Percentiles rank a stretch among this genome's conserved stretches.
Evolutionary conservation across 2,329 filamentous ascomycete species (phyloP).

Genomic region (Monosporascus sp.): DNA sequence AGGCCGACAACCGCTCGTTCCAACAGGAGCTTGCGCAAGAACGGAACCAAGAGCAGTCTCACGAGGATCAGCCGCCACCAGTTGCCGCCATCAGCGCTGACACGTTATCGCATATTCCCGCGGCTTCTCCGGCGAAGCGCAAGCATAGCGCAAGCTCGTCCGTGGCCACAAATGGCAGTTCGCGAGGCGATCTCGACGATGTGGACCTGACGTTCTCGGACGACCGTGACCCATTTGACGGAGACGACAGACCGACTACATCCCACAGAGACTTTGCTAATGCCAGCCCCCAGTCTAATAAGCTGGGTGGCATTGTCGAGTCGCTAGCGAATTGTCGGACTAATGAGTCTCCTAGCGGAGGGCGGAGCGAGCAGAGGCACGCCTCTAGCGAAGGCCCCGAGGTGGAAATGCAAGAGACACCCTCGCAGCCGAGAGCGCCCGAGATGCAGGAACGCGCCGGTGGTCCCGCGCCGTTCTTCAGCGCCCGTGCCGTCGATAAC

Average conservation of each 20-base stretch:
- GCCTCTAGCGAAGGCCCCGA: constrained; percentile 16
- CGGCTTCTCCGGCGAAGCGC: constrained; percentile 11
- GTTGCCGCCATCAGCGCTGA: constrained; percentile 9
- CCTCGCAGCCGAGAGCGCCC: constrained; percentile 25
- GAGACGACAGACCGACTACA: not conserved
- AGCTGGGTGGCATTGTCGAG: constrained; percentile 13
- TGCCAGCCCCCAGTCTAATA: constrained; percentile 7
- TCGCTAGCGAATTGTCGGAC: constrained; percentile 15
- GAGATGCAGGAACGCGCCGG: constrained; percentile 41
- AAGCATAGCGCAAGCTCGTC: constrained; percentile 25
- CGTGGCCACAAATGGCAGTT: constrained; percentile 24
- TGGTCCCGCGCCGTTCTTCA: constrained; percentile 20
- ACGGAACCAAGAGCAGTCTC: constrained; percentile 13
- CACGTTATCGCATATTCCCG: constrained; percentile 12
- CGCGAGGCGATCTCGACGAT: constrained; percentile 16
- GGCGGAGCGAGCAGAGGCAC: not conserved
- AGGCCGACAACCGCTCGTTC: constrained; percentile 48
- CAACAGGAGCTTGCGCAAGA: constrained; percentile 42
- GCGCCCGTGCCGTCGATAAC: constrained; percentile 9
- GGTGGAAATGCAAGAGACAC: constrained; percentile 5
- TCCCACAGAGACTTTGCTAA: constrained; percentile 7
- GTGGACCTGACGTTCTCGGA: constrained; percentile 21
- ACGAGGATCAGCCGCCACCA: not conserved
- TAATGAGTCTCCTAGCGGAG: constrained; percentile 3
- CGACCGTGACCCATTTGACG: constrained; percentile 1